Evolutionary conservation across 306 rosid genomes (phyloP), one percentile per base, ranked within the genome.

Genomic region (Pachyrhizus erosus): DNA sequence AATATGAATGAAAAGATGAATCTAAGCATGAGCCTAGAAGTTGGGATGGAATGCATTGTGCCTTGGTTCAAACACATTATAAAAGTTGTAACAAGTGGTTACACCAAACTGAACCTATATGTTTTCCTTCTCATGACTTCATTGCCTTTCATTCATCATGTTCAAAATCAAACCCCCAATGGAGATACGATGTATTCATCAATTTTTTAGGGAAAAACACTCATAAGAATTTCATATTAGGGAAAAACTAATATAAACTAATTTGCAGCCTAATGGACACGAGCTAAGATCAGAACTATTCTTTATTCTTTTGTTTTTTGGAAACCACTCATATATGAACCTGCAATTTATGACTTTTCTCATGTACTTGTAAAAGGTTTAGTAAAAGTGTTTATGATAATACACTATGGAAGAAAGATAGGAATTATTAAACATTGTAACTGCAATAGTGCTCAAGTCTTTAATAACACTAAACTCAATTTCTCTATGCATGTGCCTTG

Each of bases 101-200:
- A 1, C 52, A 46, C 52, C 17, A 49, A 49, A 15, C 1, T 15
- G 9, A 49, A 49, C 1, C 5, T 14, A 31, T 31, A n/a, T n/a
- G n/a, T n/a, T n/a, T n/a, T n/a, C n/a, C n/a, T n/a, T n/a, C n/a
- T n/a, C n/a, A n/a, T n/a, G n/a, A 4, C 34, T 31, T 31, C 4
- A 3, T 31, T 31, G 4, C 34, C 34, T 3, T 1, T 31, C 0
- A 48, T 49, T 2, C 57, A 42, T 51, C 15, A 2, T 71, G 29
- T 29, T 48, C 76, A 7, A 26, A 45, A 37, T 37, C 17, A 12
- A 14, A 20, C 3, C 26, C 23, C 2, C 23, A 40, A 15, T 39
- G 77, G 70, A 55, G 31, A 4, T 55, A 70, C 33, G 70, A 79
- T 2, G 83, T 79, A 31, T 79, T 79, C 77, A 26, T 79, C 48